Evolutionary conservation across 202 grass and related monocot genomes (phyloP), one percentile per base, ranked within the genome.

Genomic region (Cymbopogon flexuosus): DNA sequence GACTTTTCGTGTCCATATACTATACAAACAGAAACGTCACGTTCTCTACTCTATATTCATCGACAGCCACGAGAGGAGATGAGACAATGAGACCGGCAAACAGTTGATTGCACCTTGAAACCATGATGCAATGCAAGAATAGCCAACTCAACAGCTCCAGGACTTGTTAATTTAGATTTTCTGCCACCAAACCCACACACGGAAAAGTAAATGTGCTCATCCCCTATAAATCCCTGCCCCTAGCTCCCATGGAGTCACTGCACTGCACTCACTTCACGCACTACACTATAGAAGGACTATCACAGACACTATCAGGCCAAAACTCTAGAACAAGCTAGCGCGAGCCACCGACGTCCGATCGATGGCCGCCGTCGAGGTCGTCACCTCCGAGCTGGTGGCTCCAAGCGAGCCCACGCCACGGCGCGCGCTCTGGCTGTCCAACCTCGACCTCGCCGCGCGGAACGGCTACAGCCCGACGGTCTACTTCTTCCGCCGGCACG

Each of bases 361-460:
- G 12, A 69, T 80, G 84, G 84, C 84, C 77, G 77, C 45, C 68
- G 69, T 87, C 15, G 65, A 87, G 71, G 64, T 89, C 49, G 30
- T 89, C 18, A 83, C 49, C 58, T 90, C 91, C n/a, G 76, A 72
- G 68, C 56, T 93, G 63, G 78, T 93, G 7, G 22, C 34, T 36
- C 91, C 88, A 13, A 61, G 61, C 15, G 81, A 89, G 43, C 62
- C 79, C 35, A 91, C 92, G 18, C 92, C 89, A 4, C 61, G 37
- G 57, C 49, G 43, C 27, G 33, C 80, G n/a, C 85, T 96, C 12
- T 86, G 83, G 87, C 76, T 90, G 14, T 96, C 93, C 59, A 96
- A 92, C 62, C 85, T 92, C 59, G 93, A 96, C 62, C 83, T 90
- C 24, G 80, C 77, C 42, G 89, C 83, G 39, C 22, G 66, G 42